Base-by-base conservation (phyloP, 208 protist species). In the Angomonas ambiguus region DNA sequence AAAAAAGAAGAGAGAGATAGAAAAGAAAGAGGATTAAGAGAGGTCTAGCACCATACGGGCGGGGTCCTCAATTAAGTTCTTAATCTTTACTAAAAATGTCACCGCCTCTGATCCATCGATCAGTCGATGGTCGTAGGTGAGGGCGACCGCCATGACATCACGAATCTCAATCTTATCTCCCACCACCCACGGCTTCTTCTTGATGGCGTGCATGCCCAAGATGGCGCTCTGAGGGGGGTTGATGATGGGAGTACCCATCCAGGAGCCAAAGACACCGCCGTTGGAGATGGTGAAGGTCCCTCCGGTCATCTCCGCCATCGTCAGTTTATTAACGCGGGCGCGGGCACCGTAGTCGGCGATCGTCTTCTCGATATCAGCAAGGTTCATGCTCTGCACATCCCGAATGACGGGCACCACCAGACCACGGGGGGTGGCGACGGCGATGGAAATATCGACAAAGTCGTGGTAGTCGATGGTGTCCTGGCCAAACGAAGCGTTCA, bases 201-300 rank as follows among this genome's bases (percentile, higher is more conserved):
- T 98, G 64, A 95, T 98, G 28, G 90, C 97, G 77, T 99, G 97
- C 98, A 99, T 99, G 64, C 98, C 98, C 1, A 99, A 90, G 77
- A 99, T 99, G 34, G 98, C 98, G 22, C 92, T 97, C 92, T 99
- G 98, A 33, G 98, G 98, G 11, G 97, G 96, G 79, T 99, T 99
- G 76, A 99, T 97, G 81, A 99, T 99, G 27, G 98, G 98, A 0
- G 98, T 99, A 35, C 97, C 97, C 92, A 99, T 97, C 80, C 99
- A 96, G 28, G 93, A 98, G 32, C 98, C 98, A 55, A 98, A 99
- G 24, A 98, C 97, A 51, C 98, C 98, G 62, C 98, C 98, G 82
- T 99, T 99, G 33, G 96, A 98, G 74, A 99, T 99, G 38, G 98
- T 99, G 85, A 99, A 99, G 27, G 98, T 99, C 51, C 98, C 98